Evolutionary conservation across 371 early-diverging fungal species (phyloP).

Genomic region (Syncephalastrum monosporum): DNA sequence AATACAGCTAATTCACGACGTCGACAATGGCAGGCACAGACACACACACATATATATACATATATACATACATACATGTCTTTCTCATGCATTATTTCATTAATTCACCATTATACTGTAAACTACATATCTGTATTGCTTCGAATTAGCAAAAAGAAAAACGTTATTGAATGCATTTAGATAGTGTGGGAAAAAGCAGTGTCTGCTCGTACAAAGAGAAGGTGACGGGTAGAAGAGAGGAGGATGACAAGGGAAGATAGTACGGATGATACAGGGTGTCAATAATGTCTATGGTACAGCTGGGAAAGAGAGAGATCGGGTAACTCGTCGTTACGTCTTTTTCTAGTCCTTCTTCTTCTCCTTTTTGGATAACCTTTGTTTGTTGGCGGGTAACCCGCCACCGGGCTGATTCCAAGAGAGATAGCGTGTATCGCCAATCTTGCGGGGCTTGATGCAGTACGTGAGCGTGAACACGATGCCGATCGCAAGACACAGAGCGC

Average conservation of each 20-base stretch:
- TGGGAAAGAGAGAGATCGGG: neutral
- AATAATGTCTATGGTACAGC: neutral
- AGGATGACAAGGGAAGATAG: too few relatives aligned
- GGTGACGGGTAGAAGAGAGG: too few relatives aligned
- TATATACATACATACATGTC: too few relatives aligned
- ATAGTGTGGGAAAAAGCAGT: too few relatives aligned
- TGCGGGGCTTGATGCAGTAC: slow-evolving; percentile 82
- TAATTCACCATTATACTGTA: too few relatives aligned
- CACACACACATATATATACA: neutral
- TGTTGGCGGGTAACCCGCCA: slow-evolving; percentile 34
- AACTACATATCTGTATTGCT: too few relatives aligned
- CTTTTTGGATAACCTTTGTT: slow-evolving; percentile 8
- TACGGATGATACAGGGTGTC: neutral
- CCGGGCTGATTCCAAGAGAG: slow-evolving; percentile 43
- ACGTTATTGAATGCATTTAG: too few relatives aligned
- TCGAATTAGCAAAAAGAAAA: too few relatives aligned
- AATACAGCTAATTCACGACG: slow-evolving; percentile 18
- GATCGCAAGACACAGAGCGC: slow-evolving; percentile 78
- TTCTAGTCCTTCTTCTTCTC: slow-evolving; percentile 6
- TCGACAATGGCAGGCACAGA: neutral
- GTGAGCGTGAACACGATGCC: slow-evolving; percentile 82
- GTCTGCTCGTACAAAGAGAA: too few relatives aligned
- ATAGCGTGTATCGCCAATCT: slow-evolving; percentile 44
- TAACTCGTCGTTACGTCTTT: too few relatives aligned
- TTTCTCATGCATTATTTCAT: too few relatives aligned